Evolutionary conservation across 345 rosid species (phyloP).

Genomic region (Ceriops zippeliana): DNA sequence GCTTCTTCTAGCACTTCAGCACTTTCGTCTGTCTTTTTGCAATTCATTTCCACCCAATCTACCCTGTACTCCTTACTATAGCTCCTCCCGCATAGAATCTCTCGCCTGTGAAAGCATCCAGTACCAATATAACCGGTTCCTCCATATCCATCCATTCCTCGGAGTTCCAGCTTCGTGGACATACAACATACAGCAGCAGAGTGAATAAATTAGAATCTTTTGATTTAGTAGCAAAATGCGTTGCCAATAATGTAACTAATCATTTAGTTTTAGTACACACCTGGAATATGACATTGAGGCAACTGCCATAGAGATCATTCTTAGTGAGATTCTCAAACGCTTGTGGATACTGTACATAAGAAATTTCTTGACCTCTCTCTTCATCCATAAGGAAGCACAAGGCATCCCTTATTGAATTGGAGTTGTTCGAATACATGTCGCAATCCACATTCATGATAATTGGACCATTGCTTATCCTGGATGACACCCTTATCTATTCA

Average conservation of each 20-base stretch:
- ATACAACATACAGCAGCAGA: background rate
- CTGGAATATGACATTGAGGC: background rate
- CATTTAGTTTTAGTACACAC: background rate
- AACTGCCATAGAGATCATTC: slow-evolving; percentile 52
- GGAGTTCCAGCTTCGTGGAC: slow-evolving; percentile 23
- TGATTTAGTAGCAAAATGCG: background rate
- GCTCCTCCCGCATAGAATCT: slow-evolving; percentile 24
- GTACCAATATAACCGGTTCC: slow-evolving; percentile 31
- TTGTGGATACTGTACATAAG: slow-evolving; percentile 72
- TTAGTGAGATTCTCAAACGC: slow-evolving; percentile 43
- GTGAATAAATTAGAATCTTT: background rate
- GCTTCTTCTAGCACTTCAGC: slow-evolving; percentile 17
- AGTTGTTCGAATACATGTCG: slow-evolving; percentile 47
- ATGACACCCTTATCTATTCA: slow-evolving; percentile 47
- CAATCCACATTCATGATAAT: slow-evolving; percentile 45
- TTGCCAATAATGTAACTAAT: background rate
- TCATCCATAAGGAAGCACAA: slow-evolving; percentile 77
- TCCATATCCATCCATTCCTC: slow-evolving; percentile 32
- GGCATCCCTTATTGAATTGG: slow-evolving; percentile 38
- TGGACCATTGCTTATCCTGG: slow-evolving; percentile 36
- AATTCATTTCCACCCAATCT: background rate
- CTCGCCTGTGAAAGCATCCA: slow-evolving; percentile 42
- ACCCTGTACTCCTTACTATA: slow-evolving; percentile 1
- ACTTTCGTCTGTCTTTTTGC: background rate
- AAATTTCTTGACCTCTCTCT: slow-evolving; percentile 50